Conservation (phyloP, 2,329 filamentous ascomycete species). For the Exophiala calicioides region DNA sequence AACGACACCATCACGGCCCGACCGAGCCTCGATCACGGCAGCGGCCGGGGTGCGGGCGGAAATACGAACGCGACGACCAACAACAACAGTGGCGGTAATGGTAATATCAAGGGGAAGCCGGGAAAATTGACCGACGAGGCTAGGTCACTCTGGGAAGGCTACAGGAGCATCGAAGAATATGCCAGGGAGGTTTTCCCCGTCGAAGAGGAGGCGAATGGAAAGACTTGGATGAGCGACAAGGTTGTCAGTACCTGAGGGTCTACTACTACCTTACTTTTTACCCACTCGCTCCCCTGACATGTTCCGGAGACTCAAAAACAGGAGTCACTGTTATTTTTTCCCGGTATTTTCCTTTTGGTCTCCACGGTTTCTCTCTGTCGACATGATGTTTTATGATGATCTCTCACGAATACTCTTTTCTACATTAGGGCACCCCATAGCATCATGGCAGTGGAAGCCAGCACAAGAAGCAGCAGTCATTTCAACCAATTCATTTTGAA, state of each 20-base stretch:
- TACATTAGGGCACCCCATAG: no score
- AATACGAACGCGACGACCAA: background rate
- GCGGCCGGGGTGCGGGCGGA: background rate
- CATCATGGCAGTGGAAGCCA: no score
- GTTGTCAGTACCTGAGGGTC: constrained; percentile 30
- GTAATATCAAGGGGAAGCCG: constrained; percentile 12
- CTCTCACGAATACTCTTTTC: no score
- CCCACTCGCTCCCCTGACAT: no score
- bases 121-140: constrained; percentile 70
- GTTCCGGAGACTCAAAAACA: background rate
- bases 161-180: constrained; percentile 88
- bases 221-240: constrained; percentile 80
- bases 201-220: constrained; percentile 90
- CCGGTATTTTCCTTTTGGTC: no score
- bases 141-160: constrained; percentile 85
- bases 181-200: constrained; percentile 90
- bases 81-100: background rate
- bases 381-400: no score
- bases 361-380: no score
- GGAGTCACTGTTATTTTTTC: no score
- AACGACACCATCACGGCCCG: constrained; percentile 23
- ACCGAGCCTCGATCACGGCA: constrained; percentile 4
- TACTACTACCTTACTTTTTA: no score
- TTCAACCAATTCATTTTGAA: no score
- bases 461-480: no score